These are phyloP conservation scores for Drechslerella dactyloides DNA, from an alignment of 2,329 filamentous ascomycete species.

Conservation along the genomic window DNA sequence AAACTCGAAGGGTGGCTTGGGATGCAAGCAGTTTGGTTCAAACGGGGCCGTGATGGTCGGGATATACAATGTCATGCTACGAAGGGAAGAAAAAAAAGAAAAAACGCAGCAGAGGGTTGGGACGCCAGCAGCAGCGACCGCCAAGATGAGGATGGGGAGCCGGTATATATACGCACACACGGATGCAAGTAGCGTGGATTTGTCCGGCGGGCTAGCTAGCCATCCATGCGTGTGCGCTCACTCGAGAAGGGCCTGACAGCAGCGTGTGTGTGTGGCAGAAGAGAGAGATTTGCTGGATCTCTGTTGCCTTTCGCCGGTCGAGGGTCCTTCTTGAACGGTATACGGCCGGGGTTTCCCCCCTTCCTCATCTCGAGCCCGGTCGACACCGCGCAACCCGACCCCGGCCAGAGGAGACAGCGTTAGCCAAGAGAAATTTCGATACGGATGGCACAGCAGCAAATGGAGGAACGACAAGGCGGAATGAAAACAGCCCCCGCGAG, in stretches of 20 bases:
- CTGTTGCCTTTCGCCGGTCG: not conserved
- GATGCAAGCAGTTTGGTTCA: slow-evolving; percentile 43
- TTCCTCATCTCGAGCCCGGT: slow-evolving; percentile 22
- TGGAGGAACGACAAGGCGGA: slow-evolving; percentile 5
- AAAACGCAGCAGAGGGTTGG: slow-evolving; percentile 10
- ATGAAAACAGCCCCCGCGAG: slow-evolving; percentile 6
- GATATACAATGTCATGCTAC: slow-evolving; percentile 50
- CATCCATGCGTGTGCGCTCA: slow-evolving; percentile 8
- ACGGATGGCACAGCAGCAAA: slow-evolving; percentile 13
- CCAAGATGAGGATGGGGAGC: slow-evolving; percentile 35
- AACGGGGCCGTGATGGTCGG: slow-evolving; percentile 46
- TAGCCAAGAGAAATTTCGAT: slow-evolving; percentile 15
- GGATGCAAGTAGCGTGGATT: slow-evolving; percentile 17
- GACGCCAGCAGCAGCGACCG: slow-evolving; percentile 3
- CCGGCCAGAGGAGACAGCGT: slow-evolving; percentile 26
- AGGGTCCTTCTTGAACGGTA: slow-evolving; percentile 41
- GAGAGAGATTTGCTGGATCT: not conserved
- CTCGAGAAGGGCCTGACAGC: slow-evolving; percentile 1
- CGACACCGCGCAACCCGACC: slow-evolving; percentile 6
- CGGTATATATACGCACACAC: slow-evolving; percentile 33
- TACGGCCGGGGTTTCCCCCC: slow-evolving; percentile 40
- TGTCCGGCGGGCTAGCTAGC: too few relatives aligned
- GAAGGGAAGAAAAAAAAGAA: slow-evolving; percentile 20
- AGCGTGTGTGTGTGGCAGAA: too few relatives aligned
- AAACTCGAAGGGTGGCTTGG: slow-evolving; percentile 43